Percentiles rank a stretch among this genome's conserved stretches.
phyloP scores from a whole-genome alignment of 1,139 yeast genomes.

The Geotrichum aggregatum region DNA sequence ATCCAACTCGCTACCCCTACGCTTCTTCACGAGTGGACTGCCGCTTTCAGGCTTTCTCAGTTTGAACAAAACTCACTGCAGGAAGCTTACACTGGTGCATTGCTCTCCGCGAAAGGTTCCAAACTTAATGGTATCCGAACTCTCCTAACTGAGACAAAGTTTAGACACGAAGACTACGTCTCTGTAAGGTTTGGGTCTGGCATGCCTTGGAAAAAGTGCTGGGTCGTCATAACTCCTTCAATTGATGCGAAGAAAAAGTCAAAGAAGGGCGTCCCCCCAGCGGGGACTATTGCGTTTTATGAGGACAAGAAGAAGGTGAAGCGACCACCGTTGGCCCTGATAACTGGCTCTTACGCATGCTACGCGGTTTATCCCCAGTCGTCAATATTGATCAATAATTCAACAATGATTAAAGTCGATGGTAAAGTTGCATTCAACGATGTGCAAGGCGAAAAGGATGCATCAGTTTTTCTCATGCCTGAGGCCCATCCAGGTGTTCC shows the following conservation, averaged over 20 bases:
- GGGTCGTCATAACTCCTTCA: constrained; percentile 81
- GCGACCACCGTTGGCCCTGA: constrained; percentile 75
- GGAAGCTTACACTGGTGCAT: constrained; percentile 93
- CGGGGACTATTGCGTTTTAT: constrained; percentile 41
- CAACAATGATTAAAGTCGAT: constrained; percentile 84
- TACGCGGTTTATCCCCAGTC: constrained; percentile 92
- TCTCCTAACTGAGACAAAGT: constrained; percentile 76
- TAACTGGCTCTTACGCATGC: constrained; percentile 66
- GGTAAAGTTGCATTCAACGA: constrained; percentile 68
- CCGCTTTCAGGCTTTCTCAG: constrained; percentile 73
- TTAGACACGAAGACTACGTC: constrained; percentile 90
- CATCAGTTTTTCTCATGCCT: constrained; percentile 91
- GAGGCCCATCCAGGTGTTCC: constrained; percentile 91
- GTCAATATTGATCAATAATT: constrained; percentile 70
- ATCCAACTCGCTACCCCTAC: constrained; percentile 58
- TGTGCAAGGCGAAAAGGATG: constrained; percentile 57
- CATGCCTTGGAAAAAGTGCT: constrained; percentile 96
- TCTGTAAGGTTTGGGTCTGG: constrained; percentile 93
- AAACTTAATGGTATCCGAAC: constrained; percentile 81
- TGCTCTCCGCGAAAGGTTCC: constrained; percentile 83
- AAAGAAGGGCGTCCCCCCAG: constrained; percentile 39
- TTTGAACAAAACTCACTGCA: constrained; percentile 80
- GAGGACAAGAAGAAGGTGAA: constrained; percentile 48
- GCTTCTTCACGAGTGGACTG: constrained; percentile 56
- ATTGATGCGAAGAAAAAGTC: constrained; percentile 40